Conservation (phyloP, 129 eudicot species). For the Arctium lappa region DNA sequence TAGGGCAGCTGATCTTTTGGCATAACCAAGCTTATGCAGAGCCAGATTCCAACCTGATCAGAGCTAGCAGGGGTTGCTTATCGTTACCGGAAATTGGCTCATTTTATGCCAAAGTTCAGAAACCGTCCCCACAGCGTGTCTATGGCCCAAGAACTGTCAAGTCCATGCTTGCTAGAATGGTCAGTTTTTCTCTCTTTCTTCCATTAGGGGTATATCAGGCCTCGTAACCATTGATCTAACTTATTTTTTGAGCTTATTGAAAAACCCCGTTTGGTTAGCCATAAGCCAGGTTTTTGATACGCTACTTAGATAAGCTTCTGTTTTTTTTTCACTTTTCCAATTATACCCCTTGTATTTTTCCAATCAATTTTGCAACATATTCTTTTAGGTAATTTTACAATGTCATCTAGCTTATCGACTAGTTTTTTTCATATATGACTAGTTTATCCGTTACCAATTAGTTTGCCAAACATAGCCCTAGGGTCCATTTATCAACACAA, state of each 20-base stretch:
- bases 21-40: conserved; percentile 80
- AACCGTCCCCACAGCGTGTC: conserved; percentile 75
- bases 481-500: no score
- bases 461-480: neutral
- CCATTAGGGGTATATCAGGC: neutral
- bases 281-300: neutral
- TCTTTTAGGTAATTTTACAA: neutral
- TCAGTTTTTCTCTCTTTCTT: conserved; percentile 23
- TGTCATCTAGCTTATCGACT: neutral
- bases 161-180: conserved; percentile 85
- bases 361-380: neutral
- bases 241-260: neutral
- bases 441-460: neutral
- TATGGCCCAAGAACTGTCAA: conserved; percentile 89
- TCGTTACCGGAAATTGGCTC: conserved; percentile 87
- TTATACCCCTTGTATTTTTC: neutral
- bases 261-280: neutral
- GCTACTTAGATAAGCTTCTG: neutral
- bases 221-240: neutral
- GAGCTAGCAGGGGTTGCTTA: conserved; percentile 85
- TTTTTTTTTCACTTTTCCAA: neutral
- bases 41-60: conserved; percentile 70
- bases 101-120: conserved; percentile 77
- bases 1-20: conserved; percentile 97
- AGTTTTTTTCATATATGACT: neutral